phyloP scores from a whole-genome alignment of 2,329 filamentous ascomycete genomes.

The Exophiala phaeomuriformis region DNA sequence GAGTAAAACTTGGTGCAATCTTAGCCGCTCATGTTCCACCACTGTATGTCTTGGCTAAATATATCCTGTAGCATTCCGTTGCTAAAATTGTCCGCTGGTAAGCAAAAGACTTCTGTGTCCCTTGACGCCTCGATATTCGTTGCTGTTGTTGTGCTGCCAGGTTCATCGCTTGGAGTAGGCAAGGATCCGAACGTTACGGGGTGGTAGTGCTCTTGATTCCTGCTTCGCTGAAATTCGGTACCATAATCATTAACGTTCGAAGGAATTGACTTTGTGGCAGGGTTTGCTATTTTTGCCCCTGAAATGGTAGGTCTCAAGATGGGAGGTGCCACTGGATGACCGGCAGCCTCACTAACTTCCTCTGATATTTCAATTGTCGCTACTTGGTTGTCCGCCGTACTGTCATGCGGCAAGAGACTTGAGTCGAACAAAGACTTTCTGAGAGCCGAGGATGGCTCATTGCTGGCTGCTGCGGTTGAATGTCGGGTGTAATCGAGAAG shows the following conservation, averaged over 20 bases:
- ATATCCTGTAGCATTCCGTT: constrained; percentile 6
- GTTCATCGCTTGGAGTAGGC: not conserved
- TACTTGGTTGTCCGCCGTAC: not conserved
- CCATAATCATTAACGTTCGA: not conserved
- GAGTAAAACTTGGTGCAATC: not conserved
- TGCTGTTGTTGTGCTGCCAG: not conserved
- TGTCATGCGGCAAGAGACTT: constrained; percentile 2
- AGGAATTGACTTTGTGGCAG: not conserved
- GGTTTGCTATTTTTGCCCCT: not conserved
- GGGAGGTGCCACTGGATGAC: constrained; percentile 6
- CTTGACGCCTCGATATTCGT: not conserved
- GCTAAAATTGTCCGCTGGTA: constrained; percentile 5
- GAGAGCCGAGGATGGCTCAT: not conserved
- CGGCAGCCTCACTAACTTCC: constrained; percentile 5
- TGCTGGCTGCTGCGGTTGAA: not conserved
- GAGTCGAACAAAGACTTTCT: not conserved
- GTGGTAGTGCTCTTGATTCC: not conserved
- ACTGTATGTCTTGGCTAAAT: not conserved
- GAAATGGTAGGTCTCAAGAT: constrained; percentile 1
- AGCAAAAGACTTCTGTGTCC: constrained; percentile 2
- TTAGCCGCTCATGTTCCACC: not conserved
- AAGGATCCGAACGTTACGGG: not conserved
- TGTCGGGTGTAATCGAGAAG: constrained; percentile 7
- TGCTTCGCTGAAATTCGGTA: not conserved
- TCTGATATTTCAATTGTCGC: constrained; percentile 8